Evolutionary conservation across 352 stramenopile species (phyloP), one percentile per base, ranked within the genome.

Genomic region (Pythium biforme): DNA sequence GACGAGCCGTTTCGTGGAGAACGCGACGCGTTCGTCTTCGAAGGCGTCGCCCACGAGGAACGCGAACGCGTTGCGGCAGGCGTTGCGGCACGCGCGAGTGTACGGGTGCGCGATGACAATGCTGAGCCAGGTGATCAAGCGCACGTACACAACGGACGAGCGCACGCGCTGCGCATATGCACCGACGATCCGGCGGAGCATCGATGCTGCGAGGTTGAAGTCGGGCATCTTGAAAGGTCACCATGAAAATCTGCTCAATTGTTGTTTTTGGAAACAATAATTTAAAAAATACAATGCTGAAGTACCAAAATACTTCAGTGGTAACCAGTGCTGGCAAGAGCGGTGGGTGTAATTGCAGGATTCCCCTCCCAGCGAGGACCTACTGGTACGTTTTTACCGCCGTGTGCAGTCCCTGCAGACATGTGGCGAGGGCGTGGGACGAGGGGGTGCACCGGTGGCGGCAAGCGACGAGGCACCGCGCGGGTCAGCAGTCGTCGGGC

Each of bases 21-120:
- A 86, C 8, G 62, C 63, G 11, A 68, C 49, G 29, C 40, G 55
- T 37, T 88, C 77, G 60, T 88, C 79, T 43, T 77, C 67, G 53
- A 74, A 88, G 0, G 55, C 55, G 15, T 77, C 70, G 11, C 77
- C 81, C 22, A 86, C 29, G 45, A 88, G 56, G 55, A 83, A 74
- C 1, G 68, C 72, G 10, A 50, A 60, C n/a, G 49, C 58, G 31
- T 66, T 66, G 37, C 53, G 60, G 33, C 82, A 9, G 15, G 29
- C 39, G 43, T 72, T 75, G 26, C 64, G 39, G 26, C 41, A 48
- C 12, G 55, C 55, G 47, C 59, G 68, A 23, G 65, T 62, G 67
- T 68, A 81, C 1, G 55, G 58, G 22, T 64, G 58, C 19, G 64
- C 51, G 0, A 23, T 27, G 9, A 71, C 1, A 15, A 33, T 45